These are phyloP conservation scores for Aurinia saxatilis DNA, from an alignment of 345 rosid species.

Conservation along the genomic window DNA sequence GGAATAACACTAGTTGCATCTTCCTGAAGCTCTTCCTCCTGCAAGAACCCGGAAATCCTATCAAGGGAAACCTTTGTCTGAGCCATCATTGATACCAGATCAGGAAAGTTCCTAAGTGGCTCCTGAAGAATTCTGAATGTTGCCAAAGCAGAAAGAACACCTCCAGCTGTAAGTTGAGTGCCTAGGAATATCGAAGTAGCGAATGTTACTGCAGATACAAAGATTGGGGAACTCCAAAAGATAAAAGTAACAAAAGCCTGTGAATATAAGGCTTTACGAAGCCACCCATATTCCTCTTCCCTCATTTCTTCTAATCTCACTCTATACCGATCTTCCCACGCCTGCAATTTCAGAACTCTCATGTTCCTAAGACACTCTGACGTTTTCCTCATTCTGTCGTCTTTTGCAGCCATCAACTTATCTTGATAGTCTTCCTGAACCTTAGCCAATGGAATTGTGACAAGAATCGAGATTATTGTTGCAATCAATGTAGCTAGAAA, in stretches of 20 bases:
- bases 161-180: constrained; percentile 83
- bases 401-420: constrained; percentile 93
- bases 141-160: constrained; percentile 98
- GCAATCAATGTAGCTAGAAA: constrained; percentile 83
- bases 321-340: constrained; percentile 97
- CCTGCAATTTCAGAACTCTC: constrained; percentile 96
- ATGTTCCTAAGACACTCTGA: constrained; percentile 96
- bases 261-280: constrained; percentile 89
- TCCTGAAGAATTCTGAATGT: constrained; percentile 99
- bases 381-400: constrained; percentile 99
- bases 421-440: constrained; percentile 95
- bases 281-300: constrained; percentile 84
- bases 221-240: constrained; percentile 99
- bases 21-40: constrained; percentile 90
- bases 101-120: constrained; percentile 98
- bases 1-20: constrained; percentile 87
- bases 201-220: constrained; percentile 91
- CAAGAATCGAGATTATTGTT: constrained; percentile 74
- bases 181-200: constrained; percentile 90
- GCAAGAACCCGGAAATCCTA: constrained; percentile 93
- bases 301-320: constrained; percentile 84
- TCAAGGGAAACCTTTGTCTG: constrained; percentile 99
- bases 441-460: constrained; percentile 82
- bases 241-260: constrained; percentile 95
- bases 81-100: constrained; percentile 98